Evolutionary conservation across 2,329 filamentous ascomycete genomes (phyloP), one percentile per base, ranked within the genome.

Genomic region (Monilinia polystroma): DNA sequence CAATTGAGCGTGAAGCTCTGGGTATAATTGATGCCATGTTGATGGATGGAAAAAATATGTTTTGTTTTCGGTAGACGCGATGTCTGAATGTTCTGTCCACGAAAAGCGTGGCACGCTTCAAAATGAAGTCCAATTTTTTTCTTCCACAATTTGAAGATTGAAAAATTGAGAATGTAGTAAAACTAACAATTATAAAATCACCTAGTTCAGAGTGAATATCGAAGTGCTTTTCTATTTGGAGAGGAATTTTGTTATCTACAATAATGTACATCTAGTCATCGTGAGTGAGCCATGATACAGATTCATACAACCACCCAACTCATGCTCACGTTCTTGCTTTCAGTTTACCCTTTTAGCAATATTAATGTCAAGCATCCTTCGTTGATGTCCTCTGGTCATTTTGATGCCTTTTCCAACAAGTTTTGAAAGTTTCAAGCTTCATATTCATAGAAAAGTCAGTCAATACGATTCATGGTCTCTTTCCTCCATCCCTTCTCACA

Each of bases 361-460:
- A n/a, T n/a, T n/a, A n/a, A n/a, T n/a, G 63, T 74, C 68, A 86
- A 49, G 82, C 84, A 76, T 96, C 89, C 76, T 92, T 94, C 53
- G 85, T 88, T 64, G 84, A 84, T 0, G 93, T 97, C 74, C 95
- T 86, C 77, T 90, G 81, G 74, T 96, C 89, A 77, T 98, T 98
- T 59, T 92, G 89, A 74, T 96, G 89, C 70, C 83, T 84, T 80
- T 96, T 97, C 94, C 94, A 98, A 79, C 94, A 98, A 74, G 90
- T 85, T 75, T 88, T 88, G 77, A 98, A 98, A 2, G 85, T 83
- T 76, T 95, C 90, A 90, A 98, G 96, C 94, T 98, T 67, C 68
- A 66, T 43, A 29, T 38, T 58, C 64, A 55, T 59, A 11, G 20
- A 66, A 43, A 38, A n/a, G 67, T 73, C 57, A 72, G 68, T 57